Evolutionary conservation across 768 basidiomycete species (phyloP), one percentile per base, ranked within the genome.

Genomic region (Suillus ampliporus): DNA sequence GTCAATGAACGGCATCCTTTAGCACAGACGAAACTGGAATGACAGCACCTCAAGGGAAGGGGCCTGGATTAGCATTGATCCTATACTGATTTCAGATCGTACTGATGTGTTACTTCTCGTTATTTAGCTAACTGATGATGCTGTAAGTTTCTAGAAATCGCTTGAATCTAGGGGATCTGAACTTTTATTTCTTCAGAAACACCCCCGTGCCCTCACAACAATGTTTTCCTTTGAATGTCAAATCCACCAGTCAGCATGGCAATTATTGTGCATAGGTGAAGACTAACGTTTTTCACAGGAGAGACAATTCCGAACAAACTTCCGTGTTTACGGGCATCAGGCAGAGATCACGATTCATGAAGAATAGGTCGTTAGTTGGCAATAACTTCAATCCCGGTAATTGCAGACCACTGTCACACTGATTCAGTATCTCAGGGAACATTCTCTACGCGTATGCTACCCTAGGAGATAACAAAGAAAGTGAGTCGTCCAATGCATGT

Each of bases 311-410:
- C 74, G 40, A 83, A 85, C 34, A 99, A 99, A 76, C 79, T 99
- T 47, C 76, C 76, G 19, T 77, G 80, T n/a, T 76, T 94, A 7
- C 82, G 94, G n/a, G n/a, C n/a, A n/a, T n/a, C n/a, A n/a, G 37
- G 83, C 86, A 61, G 88, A 90, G 64, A 67, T 97, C 59, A 78
- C 77, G n/a, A n/a, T n/a, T n/a, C n/a, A 84, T 88, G 69, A 79
- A 82, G 62, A 76, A 79, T 4, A 78, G 46, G 88, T 97, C 1
- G 84, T 98, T 5, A 90, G 84, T 99, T 23, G 97, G 98, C 74
- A 96, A 99, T 69, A 88, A 89, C 38, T 98, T 84, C 77, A 99
- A 97, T 64, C 89, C 89, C 4, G 87, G 87, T 82, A 65, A 37
- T 67, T 41, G 38, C 4, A 40, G 40, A 51, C 26, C 17, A 40